These are phyloP conservation scores for Aspergillus taichungensis DNA, from an alignment of 495 filamentous ascomycete genomes.

Conservation along the genomic window DNA sequence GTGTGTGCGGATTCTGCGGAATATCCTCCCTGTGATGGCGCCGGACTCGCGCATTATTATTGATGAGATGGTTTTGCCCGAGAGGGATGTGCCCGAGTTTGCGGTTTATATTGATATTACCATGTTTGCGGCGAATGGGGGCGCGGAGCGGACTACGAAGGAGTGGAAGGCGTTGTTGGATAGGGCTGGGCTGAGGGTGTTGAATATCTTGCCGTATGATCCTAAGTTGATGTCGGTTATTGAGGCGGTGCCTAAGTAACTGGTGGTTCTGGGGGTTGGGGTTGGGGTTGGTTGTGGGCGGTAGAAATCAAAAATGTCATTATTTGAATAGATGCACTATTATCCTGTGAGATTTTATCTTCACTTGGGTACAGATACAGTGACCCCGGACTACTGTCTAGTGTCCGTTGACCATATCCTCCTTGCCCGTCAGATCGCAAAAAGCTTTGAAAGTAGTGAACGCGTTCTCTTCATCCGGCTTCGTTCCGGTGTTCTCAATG, in stretches of 20 bases:
- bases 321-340: constrained; percentile 10
- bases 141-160: constrained; percentile 23
- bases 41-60: constrained; percentile 30
- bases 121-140: constrained; percentile 28
- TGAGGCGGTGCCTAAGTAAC: neutral
- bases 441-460: constrained; percentile 94
- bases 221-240: constrained; percentile 15
- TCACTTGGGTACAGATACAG: too few species aligned
- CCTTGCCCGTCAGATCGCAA: constrained; percentile 65
- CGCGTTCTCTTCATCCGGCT: constrained; percentile 41
- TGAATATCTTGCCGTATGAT: constrained; percentile 31
- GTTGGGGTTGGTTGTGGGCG: too few species aligned
- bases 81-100: constrained; percentile 22
- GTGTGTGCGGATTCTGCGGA: constrained; percentile 23
- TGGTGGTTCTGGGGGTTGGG: too few species aligned
- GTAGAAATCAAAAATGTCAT: neutral
- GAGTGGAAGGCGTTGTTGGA: constrained; percentile 35
- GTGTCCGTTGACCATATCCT: constrained; percentile 33
- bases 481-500: constrained; percentile 54
- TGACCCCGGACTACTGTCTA: constrained; percentile 3
- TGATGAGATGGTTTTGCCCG: constrained; percentile 30
- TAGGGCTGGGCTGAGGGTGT: constrained; percentile 31
- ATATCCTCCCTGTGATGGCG: constrained; percentile 23
- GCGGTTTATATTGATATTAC: constrained; percentile 24
- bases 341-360: too few species aligned